Percentiles rank a stretch among this genome's conserved stretches.
These are phyloP conservation scores for Citrullus colocynthis DNA, from an alignment of 306 rosid genomes.

Conservation along the genomic window DNA sequence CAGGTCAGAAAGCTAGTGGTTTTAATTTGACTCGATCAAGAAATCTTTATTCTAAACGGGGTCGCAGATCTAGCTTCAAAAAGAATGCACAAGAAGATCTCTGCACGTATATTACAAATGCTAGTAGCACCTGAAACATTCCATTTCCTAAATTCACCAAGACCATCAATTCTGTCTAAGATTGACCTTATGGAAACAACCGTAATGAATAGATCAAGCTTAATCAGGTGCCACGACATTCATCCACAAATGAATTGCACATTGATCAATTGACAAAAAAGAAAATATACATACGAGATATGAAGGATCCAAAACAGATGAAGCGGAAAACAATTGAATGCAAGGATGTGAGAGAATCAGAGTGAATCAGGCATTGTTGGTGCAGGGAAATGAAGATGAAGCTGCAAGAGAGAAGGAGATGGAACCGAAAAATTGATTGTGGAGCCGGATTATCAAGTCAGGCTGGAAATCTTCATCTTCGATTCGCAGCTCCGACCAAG, in stretches of 20 bases:
- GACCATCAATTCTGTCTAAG: conserved; percentile 8
- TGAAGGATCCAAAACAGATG: conserved; percentile 5
- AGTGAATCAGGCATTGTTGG: conserved; percentile 5
- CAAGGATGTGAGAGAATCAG: conserved; percentile 1
- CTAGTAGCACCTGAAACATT: neutral
- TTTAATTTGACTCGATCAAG: neutral
- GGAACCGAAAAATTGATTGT: conserved; percentile 9
- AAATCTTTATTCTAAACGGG: neutral
- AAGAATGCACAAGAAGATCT: neutral
- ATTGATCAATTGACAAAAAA: neutral
- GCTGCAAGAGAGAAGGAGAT: neutral
- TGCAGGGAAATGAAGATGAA: neutral
- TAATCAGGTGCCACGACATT: neutral
- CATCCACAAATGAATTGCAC: neutral
- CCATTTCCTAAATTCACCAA: neutral
- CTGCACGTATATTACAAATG: neutral
- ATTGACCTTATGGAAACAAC: conserved; percentile 7
- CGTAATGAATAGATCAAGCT: conserved; percentile 8
- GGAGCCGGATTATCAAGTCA: conserved; percentile 5
- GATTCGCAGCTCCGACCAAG: conserved; percentile 14
- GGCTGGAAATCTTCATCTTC: conserved; percentile 3
- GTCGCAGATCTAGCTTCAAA: conserved; percentile 26
- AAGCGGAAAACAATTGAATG: neutral
- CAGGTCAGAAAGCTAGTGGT: neutral
- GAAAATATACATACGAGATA: neutral